A percentile compares a stretch with the other conserved stretches of the same genome.
These are phyloP conservation scores for Aspergillus ochraceus DNA, from an alignment of 2,329 filamentous ascomycete species.

Conservation along the genomic window DNA sequence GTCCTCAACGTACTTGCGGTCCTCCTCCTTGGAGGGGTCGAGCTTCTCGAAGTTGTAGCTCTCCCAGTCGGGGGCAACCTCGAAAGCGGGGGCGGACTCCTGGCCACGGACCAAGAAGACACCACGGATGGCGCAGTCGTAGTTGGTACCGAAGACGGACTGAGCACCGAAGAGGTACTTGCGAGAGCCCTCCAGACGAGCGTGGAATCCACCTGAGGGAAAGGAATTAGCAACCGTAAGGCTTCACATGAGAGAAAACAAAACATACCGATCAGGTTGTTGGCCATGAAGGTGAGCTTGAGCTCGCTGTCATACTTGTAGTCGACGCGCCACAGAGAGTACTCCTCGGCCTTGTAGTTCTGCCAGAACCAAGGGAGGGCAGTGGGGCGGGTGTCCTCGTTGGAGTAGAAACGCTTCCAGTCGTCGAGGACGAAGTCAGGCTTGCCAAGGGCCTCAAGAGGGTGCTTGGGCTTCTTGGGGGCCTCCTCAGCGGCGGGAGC, in stretches of 20 bases:
- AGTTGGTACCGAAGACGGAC: constrained; percentile 85
- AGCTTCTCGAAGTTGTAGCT: constrained; percentile 97
- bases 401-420: constrained; percentile 99
- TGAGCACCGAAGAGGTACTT: constrained; percentile 95
- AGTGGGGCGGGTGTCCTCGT: constrained; percentile 77
- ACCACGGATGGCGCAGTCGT: constrained; percentile 88
- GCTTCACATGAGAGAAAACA: not conserved
- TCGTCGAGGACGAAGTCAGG: constrained; percentile 85
- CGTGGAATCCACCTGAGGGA: constrained; percentile 77
- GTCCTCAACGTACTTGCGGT: constrained; percentile 81
- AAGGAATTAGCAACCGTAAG: constrained; percentile 15
- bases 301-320: constrained; percentile 99
- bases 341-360: constrained; percentile 90
- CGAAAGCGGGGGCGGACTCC: constrained; percentile 81
- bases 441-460: constrained; percentile 79
- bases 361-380: constrained; percentile 99
- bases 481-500: constrained; percentile 55
- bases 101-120: constrained; percentile 94
- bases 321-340: constrained; percentile 89
- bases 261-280: constrained; percentile 80
- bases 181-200: constrained; percentile 92
- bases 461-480: constrained; percentile 89
- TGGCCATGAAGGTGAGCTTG: constrained; percentile 96
- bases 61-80: constrained; percentile 96
- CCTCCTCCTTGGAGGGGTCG: constrained; percentile 79